phyloP scores from a whole-genome alignment of 805 yeast species.

The Starmera amethionina region DNA sequence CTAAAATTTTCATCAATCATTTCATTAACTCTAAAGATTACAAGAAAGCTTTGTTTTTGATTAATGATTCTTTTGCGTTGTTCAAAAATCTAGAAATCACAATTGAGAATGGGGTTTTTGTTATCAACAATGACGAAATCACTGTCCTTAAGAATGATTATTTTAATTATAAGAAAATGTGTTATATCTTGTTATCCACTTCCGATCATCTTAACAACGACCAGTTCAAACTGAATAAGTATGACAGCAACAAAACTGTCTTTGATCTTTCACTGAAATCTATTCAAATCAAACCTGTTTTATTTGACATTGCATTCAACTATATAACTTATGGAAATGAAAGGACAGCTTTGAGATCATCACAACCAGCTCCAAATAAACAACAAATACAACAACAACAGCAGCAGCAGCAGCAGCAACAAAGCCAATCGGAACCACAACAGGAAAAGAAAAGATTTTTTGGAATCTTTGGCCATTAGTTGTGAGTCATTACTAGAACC shows the following conservation, averaged over 20 bases:
- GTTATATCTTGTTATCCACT: slow-evolving; percentile 35
- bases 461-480: slow-evolving; percentile 54
- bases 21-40: slow-evolving; percentile 31
- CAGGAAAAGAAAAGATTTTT: slow-evolving; percentile 58
- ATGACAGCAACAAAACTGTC: slow-evolving; percentile 17
- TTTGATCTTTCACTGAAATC: slow-evolving; percentile 27
- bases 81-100: slow-evolving; percentile 10
- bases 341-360: slow-evolving; percentile 9
- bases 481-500: too few species aligned
- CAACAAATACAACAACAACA: slow-evolving; percentile 6
- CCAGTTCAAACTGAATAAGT: slow-evolving; percentile 16
- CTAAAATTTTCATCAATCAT: slow-evolving; percentile 33
- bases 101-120: slow-evolving; percentile 19
- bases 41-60: slow-evolving; percentile 38
- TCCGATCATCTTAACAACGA: slow-evolving; percentile 12
- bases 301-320: slow-evolving; percentile 85
- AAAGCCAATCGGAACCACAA: slow-evolving; percentile 5
- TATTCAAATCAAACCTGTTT: slow-evolving; percentile 74
- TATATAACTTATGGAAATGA: slow-evolving; percentile 47
- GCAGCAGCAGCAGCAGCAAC: slow-evolving; percentile 6
- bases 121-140: slow-evolving; percentile 26
- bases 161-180: slow-evolving; percentile 13
- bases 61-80: slow-evolving; percentile 20
- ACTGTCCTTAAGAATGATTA: slow-evolving; percentile 13
- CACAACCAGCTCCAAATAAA: slow-evolving; percentile 4